Conservation (phyloP, 176 grass and related monocot species). For the Poa pratensis region DNA sequence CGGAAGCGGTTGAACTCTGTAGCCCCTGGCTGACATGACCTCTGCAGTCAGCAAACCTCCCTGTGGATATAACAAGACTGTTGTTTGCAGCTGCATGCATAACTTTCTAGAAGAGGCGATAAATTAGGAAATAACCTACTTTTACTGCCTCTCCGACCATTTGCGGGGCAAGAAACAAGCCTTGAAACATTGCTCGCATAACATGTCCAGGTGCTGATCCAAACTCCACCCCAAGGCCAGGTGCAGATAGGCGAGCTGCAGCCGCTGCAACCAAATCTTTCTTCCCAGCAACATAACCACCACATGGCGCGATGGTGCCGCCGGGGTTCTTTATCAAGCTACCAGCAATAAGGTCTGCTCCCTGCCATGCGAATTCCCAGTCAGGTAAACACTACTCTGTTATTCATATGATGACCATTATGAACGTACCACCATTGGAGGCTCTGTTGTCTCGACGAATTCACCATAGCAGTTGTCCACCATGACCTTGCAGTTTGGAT, state of each 20-base stretch:
- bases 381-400: slow-evolving; percentile 8
- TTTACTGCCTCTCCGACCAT: slow-evolving; percentile 96
- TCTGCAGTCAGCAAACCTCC: slow-evolving; percentile 86
- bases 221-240: slow-evolving; percentile 87
- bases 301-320: slow-evolving; percentile 84
- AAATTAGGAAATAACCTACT: slow-evolving; percentile 40
- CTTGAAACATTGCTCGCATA: slow-evolving; percentile 84
- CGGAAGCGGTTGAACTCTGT: slow-evolving; percentile 79
- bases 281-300: slow-evolving; percentile 90
- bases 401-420: background rate
- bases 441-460: slow-evolving; percentile 86
- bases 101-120: background rate
- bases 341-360: slow-evolving; percentile 90
- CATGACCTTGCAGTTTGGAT: slow-evolving; percentile 86
- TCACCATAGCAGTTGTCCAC: slow-evolving; percentile 99
- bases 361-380: slow-evolving; percentile 50
- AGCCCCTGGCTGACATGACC: slow-evolving; percentile 83
- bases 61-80: slow-evolving; percentile 44
- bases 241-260: slow-evolving; percentile 83
- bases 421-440: slow-evolving; percentile 80
- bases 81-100: background rate
- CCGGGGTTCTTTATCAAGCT: slow-evolving; percentile 97
- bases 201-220: slow-evolving; percentile 85
- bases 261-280: slow-evolving; percentile 71
- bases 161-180: slow-evolving; percentile 91